phyloP scores from a whole-genome alignment of 495 filamentous ascomycete genomes.

The Penicillium atrosanguineum region DNA sequence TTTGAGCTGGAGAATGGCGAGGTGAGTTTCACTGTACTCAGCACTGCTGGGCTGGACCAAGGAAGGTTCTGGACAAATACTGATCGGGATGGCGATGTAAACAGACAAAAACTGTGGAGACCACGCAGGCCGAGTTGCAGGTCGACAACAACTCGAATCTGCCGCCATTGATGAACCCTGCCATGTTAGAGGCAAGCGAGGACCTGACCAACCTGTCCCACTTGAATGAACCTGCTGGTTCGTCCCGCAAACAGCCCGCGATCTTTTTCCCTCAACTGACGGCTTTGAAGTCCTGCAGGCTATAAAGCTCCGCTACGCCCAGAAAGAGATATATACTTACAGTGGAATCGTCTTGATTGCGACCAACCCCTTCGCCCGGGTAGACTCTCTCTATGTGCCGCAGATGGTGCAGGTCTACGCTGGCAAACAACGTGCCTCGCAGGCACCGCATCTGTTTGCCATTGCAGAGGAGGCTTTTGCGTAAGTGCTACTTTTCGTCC shows the following conservation, averaged over 20 bases:
- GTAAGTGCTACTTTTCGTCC: conserved; percentile 49
- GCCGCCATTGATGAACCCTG: conserved; percentile 95
- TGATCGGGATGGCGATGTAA: conserved; percentile 17
- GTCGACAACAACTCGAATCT: conserved; percentile 66
- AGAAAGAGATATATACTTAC: conserved; percentile 99
- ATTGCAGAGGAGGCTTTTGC: conserved; percentile 99
- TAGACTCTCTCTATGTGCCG: conserved; percentile 97
- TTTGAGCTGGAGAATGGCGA: conserved; percentile 91
- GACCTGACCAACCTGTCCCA: conserved; percentile 97
- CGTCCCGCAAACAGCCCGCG: conserved; percentile 13
- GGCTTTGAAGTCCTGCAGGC: conserved; percentile 79
- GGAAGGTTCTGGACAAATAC: not conserved
- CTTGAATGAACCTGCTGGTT: conserved; percentile 98
- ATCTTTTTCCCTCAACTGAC: conserved; percentile 31
- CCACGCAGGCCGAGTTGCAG: conserved; percentile 75
- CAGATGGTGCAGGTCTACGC: conserved; percentile 99
- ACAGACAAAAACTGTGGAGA: conserved; percentile 76
- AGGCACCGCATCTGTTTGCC: conserved; percentile 96
- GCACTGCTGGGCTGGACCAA: not conserved
- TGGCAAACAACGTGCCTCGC: conserved; percentile 91
- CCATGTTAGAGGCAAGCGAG: conserved; percentile 98
- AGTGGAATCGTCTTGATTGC: conserved; percentile 98
- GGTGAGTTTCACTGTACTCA: conserved; percentile 50
- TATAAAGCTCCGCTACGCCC: conserved; percentile 94
- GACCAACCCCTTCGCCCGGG: conserved; percentile 95